phyloP scores from a whole-genome alignment of 2,329 filamentous ascomycete species.

The Geoglossum cookeanum region DNA sequence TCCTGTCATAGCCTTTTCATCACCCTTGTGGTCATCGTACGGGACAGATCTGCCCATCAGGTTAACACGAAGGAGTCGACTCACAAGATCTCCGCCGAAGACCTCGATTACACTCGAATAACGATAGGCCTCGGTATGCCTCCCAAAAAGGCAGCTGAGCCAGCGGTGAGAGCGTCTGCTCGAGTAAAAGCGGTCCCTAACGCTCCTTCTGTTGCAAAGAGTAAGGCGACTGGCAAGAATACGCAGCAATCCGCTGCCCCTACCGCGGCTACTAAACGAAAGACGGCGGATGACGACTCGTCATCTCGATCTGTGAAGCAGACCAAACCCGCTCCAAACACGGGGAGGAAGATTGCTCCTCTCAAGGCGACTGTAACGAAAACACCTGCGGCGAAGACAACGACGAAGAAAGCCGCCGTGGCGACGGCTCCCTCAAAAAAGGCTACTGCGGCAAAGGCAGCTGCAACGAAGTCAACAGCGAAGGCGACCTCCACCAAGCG shows the following conservation, averaged over 20 bases:
- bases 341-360: neutral
- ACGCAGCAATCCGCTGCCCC: neutral
- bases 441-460: slow-evolving; percentile 8
- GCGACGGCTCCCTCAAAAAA: slow-evolving; percentile 11
- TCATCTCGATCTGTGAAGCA: neutral
- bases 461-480: neutral
- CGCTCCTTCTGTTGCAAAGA: slow-evolving; percentile 5
- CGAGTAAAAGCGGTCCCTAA: slow-evolving; percentile 14
- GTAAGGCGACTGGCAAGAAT: slow-evolving; percentile 10
- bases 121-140: neutral
- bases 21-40: neutral
- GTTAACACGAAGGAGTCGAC: neutral
- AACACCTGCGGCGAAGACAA: slow-evolving; percentile 3
- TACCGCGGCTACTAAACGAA: slow-evolving; percentile 3
- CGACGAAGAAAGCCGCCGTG: slow-evolving; percentile 6
- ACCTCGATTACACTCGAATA: neutral
- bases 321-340: neutral
- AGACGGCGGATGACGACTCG: slow-evolving; percentile 5
- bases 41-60: neutral
- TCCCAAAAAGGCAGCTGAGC: neutral
- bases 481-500: slow-evolving; percentile 6
- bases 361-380: slow-evolving; percentile 10
- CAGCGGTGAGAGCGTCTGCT: neutral
- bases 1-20: neutral
- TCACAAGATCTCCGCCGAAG: neutral